These are phyloP conservation scores for Nemania sp. DNA, from an alignment of 2,329 filamentous ascomycete genomes.

Conservation along the genomic window DNA sequence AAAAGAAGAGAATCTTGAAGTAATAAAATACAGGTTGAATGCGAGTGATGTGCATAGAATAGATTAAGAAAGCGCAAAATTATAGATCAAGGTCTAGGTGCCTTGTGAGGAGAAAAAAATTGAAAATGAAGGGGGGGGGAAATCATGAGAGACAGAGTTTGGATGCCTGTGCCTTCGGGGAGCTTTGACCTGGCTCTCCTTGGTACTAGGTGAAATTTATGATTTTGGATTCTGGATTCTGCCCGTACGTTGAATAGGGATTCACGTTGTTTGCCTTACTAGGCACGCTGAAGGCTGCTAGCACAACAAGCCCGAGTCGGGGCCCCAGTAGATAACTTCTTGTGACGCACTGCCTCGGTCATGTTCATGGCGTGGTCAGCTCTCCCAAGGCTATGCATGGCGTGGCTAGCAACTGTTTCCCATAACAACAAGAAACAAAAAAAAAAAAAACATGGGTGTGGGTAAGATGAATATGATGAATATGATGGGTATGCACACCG, in stretches of 20 bases:
- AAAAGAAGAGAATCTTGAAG: neutral
- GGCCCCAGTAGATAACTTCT: conserved; percentile 1
- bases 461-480: neutral
- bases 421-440: neutral
- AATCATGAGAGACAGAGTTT: neutral
- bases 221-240: neutral
- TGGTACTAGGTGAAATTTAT: neutral
- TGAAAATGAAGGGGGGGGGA: neutral
- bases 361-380: neutral
- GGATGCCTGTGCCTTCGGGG: neutral
- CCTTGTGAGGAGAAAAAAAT: neutral
- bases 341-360: conserved; percentile 5
- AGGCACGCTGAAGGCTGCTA: conserved; percentile 1
- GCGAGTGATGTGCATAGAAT: neutral
- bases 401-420: conserved; percentile 4
- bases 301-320: neutral
- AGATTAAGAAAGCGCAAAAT: neutral
- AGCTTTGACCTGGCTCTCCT: conserved; percentile 9
- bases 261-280: neutral
- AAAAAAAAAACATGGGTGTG: too few relatives aligned
- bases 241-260: neutral
- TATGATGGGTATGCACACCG: conserved; percentile 1
- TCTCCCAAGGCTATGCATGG: neutral
- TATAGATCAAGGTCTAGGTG: too few relatives aligned
- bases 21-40: neutral